Percentiles rank a stretch among this genome's conserved stretches.
Conservation (phyloP, 768 basidiomycete species). For the Xerocomellus intermedius region DNA sequence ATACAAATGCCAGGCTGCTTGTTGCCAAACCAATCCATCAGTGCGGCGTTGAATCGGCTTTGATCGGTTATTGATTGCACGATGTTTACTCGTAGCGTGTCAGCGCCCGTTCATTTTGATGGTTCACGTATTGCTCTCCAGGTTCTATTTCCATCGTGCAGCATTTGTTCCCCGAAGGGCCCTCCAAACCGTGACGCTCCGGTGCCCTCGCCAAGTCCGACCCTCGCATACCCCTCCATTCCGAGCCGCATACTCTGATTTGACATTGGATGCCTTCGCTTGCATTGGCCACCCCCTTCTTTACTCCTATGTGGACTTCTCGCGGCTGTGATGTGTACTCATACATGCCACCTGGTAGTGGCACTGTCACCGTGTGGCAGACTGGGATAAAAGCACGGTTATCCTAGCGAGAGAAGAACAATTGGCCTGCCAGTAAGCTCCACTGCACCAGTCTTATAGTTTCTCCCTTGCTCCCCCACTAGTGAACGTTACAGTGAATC, state of each 20-base stretch:
- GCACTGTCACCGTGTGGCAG: conserved; percentile 28
- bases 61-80: conserved; percentile 17
- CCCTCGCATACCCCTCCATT: not conserved
- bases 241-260: not conserved
- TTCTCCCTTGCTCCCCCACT: not conserved
- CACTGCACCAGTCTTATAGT: conserved; percentile 10
- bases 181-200: conserved; percentile 4
- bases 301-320: conserved; percentile 20
- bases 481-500: not conserved
- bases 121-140: not conserved
- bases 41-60: conserved; percentile 16
- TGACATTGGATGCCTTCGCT: conserved; percentile 7
- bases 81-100: not conserved
- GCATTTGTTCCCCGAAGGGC: not conserved
- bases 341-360: conserved; percentile 27
- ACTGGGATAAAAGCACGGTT: conserved; percentile 18
- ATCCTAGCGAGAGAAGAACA: conserved; percentile 1
- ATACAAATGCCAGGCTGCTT: not conserved
- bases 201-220: not conserved
- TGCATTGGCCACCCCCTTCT: conserved; percentile 10
- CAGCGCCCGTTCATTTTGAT: not conserved
- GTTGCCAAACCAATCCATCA: not conserved
- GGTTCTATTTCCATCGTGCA: not conserved
- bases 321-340: conserved; percentile 22
- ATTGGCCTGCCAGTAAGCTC: conserved; percentile 7